Conservation (phyloP, 202 grass and related monocot genomes). For the Carex sylvatica region DNA sequence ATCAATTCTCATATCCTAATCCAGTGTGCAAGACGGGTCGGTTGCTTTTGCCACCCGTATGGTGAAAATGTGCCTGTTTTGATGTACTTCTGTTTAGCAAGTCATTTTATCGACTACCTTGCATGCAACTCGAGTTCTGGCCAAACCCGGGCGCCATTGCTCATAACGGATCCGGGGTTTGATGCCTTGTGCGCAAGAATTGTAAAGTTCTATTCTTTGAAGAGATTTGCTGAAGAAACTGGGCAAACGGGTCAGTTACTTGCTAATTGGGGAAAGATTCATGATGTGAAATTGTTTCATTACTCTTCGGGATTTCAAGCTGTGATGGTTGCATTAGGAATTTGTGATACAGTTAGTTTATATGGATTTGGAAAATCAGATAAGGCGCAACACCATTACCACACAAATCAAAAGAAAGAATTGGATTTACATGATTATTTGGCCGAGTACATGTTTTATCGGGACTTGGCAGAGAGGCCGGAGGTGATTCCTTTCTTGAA, state of each 20-base stretch:
- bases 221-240: constrained; percentile 38
- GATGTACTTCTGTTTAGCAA: constrained; percentile 65
- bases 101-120: constrained; percentile 58
- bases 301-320: constrained; percentile 81
- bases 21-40: constrained; percentile 22
- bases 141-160: constrained; percentile 21
- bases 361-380: constrained; percentile 68
- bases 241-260: constrained; percentile 11
- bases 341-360: constrained; percentile 49
- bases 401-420: constrained; percentile 67
- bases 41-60: constrained; percentile 66
- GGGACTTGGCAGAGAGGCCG: constrained; percentile 40
- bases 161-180: constrained; percentile 51
- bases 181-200: constrained; percentile 47
- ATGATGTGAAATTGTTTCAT: constrained; percentile 69
- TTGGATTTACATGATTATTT: constrained; percentile 63
- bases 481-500: constrained; percentile 52
- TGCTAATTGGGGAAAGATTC: constrained; percentile 33
- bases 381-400: constrained; percentile 68
- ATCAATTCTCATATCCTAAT: constrained; percentile 59
- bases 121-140: constrained; percentile 52
- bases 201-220: constrained; percentile 68
- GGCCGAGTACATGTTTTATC: constrained; percentile 63
- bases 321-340: constrained; percentile 54
- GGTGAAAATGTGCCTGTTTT: constrained; percentile 44